phyloP scores from a whole-genome alignment of 352 stramenopile genomes.

The Phytopythium delawarense region DNA sequence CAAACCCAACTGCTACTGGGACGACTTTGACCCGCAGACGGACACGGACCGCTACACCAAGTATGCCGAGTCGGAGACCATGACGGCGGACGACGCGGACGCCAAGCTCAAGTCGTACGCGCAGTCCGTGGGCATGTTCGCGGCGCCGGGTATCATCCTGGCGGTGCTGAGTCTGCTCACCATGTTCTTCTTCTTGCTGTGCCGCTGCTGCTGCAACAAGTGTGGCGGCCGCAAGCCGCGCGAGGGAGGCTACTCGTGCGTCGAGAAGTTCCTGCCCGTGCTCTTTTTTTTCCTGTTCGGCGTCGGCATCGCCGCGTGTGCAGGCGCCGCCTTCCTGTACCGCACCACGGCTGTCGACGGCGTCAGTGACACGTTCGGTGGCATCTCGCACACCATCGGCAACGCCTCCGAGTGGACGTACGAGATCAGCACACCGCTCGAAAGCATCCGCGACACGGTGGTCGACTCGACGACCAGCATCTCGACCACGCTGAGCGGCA shows the following conservation, averaged over 20 bases:
- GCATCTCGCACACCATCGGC: slow-evolving; percentile 28
- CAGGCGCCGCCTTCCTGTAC: slow-evolving; percentile 50
- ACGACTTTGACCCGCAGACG: slow-evolving; percentile 21
- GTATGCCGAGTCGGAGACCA: slow-evolving; percentile 30
- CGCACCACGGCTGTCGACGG: slow-evolving; percentile 39
- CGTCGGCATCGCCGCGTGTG: slow-evolving; percentile 39
- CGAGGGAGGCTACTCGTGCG: slow-evolving; percentile 61
- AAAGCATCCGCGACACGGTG: slow-evolving; percentile 40
- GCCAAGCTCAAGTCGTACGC: slow-evolving; percentile 42
- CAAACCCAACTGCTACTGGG: slow-evolving; percentile 68
- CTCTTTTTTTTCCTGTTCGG: slow-evolving; percentile 65
- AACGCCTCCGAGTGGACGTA: slow-evolving; percentile 38
- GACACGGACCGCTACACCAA: slow-evolving; percentile 26
- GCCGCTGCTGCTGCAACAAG: slow-evolving; percentile 72
- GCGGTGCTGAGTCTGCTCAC: slow-evolving; percentile 54
- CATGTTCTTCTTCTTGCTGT: slow-evolving; percentile 72
- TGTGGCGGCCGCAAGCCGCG: slow-evolving; percentile 50
- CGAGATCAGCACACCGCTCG: slow-evolving; percentile 33
- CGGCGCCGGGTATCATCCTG: slow-evolving; percentile 54
- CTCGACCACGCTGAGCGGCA: slow-evolving; percentile 22
- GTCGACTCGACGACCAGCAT: slow-evolving; percentile 24
- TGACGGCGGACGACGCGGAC: slow-evolving; percentile 17
- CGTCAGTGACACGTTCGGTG: slow-evolving; percentile 43
- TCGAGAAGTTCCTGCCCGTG: slow-evolving; percentile 62
- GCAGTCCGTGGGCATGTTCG: slow-evolving; percentile 45